Evolutionary conservation across 2,329 filamentous ascomycete genomes (phyloP).

Genomic region (Nemania serpens): DNA sequence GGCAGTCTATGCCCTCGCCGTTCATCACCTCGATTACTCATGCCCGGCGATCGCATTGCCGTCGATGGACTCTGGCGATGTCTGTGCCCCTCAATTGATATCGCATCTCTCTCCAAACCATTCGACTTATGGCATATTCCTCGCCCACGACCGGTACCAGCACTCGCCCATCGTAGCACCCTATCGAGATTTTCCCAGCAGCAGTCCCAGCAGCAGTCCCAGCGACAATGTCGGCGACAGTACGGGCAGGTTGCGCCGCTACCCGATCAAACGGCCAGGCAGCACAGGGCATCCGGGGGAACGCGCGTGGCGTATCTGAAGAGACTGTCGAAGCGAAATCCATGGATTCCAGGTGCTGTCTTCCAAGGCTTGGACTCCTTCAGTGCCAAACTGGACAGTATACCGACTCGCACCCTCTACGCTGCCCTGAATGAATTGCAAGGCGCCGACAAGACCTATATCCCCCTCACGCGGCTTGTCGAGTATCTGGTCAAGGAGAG

Average conservation of each 20-base stretch:
- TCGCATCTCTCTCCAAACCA: constrained; percentile 43
- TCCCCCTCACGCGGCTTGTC: constrained; percentile 52
- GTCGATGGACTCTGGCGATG: constrained; percentile 68
- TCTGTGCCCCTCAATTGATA: constrained; percentile 62
- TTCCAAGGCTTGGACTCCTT: constrained; percentile 31
- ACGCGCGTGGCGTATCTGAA: constrained; percentile 33
- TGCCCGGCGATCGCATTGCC: constrained; percentile 47
- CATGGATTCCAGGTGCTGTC: constrained; percentile 34
- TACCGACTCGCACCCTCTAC: constrained; percentile 49
- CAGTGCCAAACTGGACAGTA: constrained; percentile 34
- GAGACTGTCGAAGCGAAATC: constrained; percentile 34
- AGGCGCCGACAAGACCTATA: constrained; percentile 45
- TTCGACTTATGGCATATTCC: constrained; percentile 30
- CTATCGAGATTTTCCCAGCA: constrained; percentile 17
- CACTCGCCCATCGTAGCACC: constrained; percentile 18
- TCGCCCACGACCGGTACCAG: constrained; percentile 13
- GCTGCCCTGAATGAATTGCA: constrained; percentile 51
- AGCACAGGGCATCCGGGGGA: constrained; percentile 15
- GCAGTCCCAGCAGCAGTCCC: constrained; percentile 5
- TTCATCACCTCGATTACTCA: constrained; percentile 29
- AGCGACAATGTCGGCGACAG: constrained; percentile 21
- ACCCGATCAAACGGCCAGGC: neutral
- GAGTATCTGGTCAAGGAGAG: constrained; percentile 63
- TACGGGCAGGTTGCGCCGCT: constrained; percentile 8
- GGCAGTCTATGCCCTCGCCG: constrained; percentile 8